These are phyloP conservation scores for Emergomyces orientalis DNA, from an alignment of 2,329 filamentous ascomycete genomes.

Conservation along the genomic window DNA sequence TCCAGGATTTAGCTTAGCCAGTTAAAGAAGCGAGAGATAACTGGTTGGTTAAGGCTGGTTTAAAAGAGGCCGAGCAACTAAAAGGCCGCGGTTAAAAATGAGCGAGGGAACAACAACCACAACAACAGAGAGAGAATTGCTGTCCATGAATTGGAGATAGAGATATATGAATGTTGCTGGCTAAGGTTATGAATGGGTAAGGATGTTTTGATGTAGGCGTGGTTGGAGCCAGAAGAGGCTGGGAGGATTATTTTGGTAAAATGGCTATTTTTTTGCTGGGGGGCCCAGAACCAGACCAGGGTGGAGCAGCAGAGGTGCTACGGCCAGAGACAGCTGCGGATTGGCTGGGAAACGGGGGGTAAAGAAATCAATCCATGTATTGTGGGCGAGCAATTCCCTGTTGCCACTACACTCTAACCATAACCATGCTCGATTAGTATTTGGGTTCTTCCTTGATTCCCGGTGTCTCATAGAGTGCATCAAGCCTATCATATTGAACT, in stretches of 20 bases:
- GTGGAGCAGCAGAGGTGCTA: background rate
- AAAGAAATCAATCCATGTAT: background rate
- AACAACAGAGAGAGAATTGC: background rate
- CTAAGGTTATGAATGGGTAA: background rate
- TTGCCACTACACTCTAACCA: background rate
- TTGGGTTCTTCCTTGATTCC: background rate
- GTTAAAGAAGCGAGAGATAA: background rate
- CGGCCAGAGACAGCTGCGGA: background rate
- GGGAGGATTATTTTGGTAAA: background rate
- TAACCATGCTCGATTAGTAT: background rate
- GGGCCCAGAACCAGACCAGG: too few species aligned
- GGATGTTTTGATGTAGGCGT: background rate
- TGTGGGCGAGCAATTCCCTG: background rate
- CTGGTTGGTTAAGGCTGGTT: background rate
- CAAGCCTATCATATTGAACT: too few species aligned
- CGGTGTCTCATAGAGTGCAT: too few species aligned
- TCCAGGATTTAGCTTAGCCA: background rate
- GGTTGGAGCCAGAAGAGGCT: slow-evolving; percentile 4
- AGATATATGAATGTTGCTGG: background rate
- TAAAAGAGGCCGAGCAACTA: background rate
- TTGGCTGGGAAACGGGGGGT: background rate
- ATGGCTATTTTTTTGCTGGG: too few species aligned
- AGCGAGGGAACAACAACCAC: background rate
- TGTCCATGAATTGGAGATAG: background rate
- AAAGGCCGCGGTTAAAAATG: background rate